Evolutionary conservation across 192 early-diverging fungal species (phyloP), one percentile per base, ranked within the genome.

Genomic region (Entrophospora sp.): DNA sequence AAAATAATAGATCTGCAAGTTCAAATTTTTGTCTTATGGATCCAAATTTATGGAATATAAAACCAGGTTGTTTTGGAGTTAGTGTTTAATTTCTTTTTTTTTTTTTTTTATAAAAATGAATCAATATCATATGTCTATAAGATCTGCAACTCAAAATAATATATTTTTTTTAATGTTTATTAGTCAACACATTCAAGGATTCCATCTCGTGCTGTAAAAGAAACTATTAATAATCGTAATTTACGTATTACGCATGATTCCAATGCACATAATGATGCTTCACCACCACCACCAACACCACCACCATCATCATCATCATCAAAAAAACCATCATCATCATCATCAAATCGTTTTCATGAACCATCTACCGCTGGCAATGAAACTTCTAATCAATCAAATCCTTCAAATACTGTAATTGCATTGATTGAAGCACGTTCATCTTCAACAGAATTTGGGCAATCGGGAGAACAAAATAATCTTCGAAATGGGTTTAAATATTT

Each of bases 401-500:
- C 18, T 66, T 68, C 55, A 68, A 70, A 13, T 61, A 69, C n/a
- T 52, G 71, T 34, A 42, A 68, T 16, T 64, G 64, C 38, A 61
- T 67, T 40, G 60, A 61, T 55, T 64, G 68, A 32, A 56, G 61
- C 35, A 69, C 46, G 25, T 36, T 77, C 32, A 64, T 61, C 16
- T 67, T 67, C 14, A 71, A 69, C 64, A 66, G 75, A 46, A 68
- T 73, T 30, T 53, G 64, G 38, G 16, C 64, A 66, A 43, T 69
- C 75, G 5, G 73, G 76, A 24, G 80, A 82, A 36, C 81, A 83
- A 12, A 82, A 82, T 5, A 79, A 79, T 58, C 82, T 85, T 60
- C 75, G 83, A 8, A 60, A 79, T 64, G 79, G 84, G 8, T 84
- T 83, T 51, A 81, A 79, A 66, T 87, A 87, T 60, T 75, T 72